A percentile compares a stretch with the other conserved stretches of the same genome.
These are phyloP conservation scores for Austroboletus niveus DNA, from an alignment of 1,284 basidiomycete species.

Conservation along the genomic window DNA sequence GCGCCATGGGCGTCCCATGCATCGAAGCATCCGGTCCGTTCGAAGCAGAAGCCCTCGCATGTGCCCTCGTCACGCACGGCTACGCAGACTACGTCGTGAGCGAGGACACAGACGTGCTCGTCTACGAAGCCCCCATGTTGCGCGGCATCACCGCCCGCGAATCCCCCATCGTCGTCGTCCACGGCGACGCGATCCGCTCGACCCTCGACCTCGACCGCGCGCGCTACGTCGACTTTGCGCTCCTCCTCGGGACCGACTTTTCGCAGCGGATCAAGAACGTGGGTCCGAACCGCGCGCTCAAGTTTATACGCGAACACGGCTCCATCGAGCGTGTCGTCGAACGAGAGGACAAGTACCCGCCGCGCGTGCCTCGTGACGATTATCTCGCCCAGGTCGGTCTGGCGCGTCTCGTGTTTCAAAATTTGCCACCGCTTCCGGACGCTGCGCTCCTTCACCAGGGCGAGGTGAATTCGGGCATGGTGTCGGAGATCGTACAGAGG, in stretches of 20 bases:
- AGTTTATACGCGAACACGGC: constrained; percentile 66
- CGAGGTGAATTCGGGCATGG: constrained; percentile 39
- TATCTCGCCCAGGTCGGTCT: constrained; percentile 62
- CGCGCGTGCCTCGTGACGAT: constrained; percentile 39
- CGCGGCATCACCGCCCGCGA: constrained; percentile 65
- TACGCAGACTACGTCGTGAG: constrained; percentile 82
- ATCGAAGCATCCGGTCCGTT: constrained; percentile 63
- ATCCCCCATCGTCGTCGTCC: constrained; percentile 60
- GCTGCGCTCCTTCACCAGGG: constrained; percentile 33
- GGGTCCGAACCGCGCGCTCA: constrained; percentile 72
- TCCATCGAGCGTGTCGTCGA: constrained; percentile 73
- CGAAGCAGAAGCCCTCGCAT: constrained; percentile 83
- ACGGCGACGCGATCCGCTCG: constrained; percentile 60
- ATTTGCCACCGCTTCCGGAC: constrained; percentile 59
- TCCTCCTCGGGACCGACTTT: constrained; percentile 88
- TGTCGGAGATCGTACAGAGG: constrained; percentile 46
- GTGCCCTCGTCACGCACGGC: constrained; percentile 69
- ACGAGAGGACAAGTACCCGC: constrained; percentile 51
- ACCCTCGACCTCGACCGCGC: constrained; percentile 53
- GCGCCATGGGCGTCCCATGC: constrained; percentile 76
- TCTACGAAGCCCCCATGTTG: constrained; percentile 76
- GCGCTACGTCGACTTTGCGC: constrained; percentile 76
- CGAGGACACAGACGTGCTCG: constrained; percentile 83
- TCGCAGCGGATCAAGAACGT: constrained; percentile 77
- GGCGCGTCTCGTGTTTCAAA: constrained; percentile 61